These are phyloP conservation scores for Cercospora sp. DNA, from an alignment of 2,329 filamentous ascomycete species.

Conservation along the genomic window DNA sequence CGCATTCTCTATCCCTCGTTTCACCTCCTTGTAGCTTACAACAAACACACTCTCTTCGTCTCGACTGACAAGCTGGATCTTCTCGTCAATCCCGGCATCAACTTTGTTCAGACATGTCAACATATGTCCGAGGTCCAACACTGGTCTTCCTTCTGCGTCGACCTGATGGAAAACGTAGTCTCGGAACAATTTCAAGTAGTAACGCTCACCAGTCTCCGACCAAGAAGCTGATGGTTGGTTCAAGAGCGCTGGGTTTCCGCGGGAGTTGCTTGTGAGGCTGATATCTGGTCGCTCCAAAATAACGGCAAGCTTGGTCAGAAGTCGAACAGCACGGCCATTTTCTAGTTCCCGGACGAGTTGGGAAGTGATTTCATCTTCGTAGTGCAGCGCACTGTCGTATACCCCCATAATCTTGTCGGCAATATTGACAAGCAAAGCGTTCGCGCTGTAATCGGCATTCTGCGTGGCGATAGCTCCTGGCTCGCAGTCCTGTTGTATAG, in stretches of 20 bases:
- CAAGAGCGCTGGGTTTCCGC: constrained; percentile 32
- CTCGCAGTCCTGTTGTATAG: constrained; percentile 15
- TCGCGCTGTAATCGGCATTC: constrained; percentile 63
- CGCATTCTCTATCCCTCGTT: constrained; percentile 61
- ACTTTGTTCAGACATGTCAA: constrained; percentile 85
- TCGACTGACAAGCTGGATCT: constrained; percentile 78
- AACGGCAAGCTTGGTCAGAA: constrained; percentile 79
- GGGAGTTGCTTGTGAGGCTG: constrained; percentile 34
- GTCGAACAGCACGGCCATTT: constrained; percentile 79
- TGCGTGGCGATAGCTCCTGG: not conserved
- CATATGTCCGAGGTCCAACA: constrained; percentile 85
- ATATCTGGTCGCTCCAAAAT: constrained; percentile 90
- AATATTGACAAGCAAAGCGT: constrained; percentile 76
- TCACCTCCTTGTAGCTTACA: constrained; percentile 87
- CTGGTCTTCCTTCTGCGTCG: constrained; percentile 77
- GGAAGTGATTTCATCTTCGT: constrained; percentile 71
- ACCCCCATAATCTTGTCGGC: constrained; percentile 72
- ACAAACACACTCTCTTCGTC: constrained; percentile 89
- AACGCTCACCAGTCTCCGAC: constrained; percentile 91
- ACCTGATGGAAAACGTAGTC: constrained; percentile 98
- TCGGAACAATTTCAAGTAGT: constrained; percentile 89
- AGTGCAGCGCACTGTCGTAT: constrained; percentile 77
- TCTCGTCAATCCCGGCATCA: constrained; percentile 85
- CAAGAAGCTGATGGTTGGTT: constrained; percentile 53
- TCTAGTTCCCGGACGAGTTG: constrained; percentile 80